phyloP scores from a whole-genome alignment of 2,329 filamentous ascomycete species.

The Aspergillus unguis region DNA sequence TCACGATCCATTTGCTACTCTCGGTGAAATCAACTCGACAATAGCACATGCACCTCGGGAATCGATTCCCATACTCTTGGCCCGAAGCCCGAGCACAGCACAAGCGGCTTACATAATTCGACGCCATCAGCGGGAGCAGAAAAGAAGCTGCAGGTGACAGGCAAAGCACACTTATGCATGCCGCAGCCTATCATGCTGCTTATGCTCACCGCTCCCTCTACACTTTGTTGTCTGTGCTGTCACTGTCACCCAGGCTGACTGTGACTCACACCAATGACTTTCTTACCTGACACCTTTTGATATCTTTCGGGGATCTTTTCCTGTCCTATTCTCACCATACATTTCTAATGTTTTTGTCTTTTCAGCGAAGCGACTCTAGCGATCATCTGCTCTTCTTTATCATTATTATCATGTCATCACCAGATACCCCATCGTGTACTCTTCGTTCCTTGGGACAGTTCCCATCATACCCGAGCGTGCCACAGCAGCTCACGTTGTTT shows the following conservation, averaged over 20 bases:
- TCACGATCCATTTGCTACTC: too few species aligned
- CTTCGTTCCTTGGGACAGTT: constrained; percentile 1
- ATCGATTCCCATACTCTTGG: too few species aligned
- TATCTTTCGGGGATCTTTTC: constrained; percentile 12
- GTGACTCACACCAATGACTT: constrained; percentile 3
- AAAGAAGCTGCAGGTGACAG: not conserved
- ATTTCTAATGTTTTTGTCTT: not conserved
- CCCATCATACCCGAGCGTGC: constrained; percentile 23
- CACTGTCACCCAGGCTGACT: not conserved
- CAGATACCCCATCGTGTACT: constrained; percentile 24
- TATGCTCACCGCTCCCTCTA: constrained; percentile 16
- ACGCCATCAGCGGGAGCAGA: constrained; percentile 20
- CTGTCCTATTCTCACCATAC: not conserved
- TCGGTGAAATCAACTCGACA: too few species aligned
- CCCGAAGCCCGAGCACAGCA: too few species aligned
- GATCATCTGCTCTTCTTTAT: constrained; percentile 2
- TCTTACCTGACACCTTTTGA: constrained; percentile 7
- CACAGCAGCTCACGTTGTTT: constrained; percentile 18
- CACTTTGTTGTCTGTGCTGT: not conserved
- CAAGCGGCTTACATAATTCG: constrained; percentile 20
- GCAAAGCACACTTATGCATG: not conserved
- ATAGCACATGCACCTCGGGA: not conserved
- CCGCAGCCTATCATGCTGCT: constrained; percentile 16
- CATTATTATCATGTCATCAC: constrained; percentile 6
- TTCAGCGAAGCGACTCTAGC: not conserved